Evolutionary conservation across 495 filamentous ascomycete species (phyloP), one percentile per base, ranked within the genome.

Genomic region (Lophium mytilinum): DNA sequence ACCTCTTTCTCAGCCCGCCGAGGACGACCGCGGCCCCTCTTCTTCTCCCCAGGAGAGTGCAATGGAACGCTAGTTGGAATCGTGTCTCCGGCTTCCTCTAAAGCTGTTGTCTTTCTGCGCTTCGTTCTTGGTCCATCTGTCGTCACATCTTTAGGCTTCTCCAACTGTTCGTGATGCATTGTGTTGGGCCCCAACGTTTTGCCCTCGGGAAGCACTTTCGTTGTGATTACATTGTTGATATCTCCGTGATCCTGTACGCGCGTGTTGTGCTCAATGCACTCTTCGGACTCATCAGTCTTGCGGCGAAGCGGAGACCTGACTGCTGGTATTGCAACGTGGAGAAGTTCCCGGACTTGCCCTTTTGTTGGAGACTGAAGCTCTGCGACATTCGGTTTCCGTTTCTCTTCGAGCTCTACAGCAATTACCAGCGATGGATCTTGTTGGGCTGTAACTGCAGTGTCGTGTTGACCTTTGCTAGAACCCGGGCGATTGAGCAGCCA

Each of bases 21-120:
- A 34, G 58, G 62, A 6, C 62, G 62, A 12, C 62, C 58, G 37
- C 62, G 62, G 21, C 62, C 62, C 50, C 57, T 47, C 43, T 61
- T 65, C 45, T 65, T 57, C 21, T 55, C 18, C 9, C 54, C 43
- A 9, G 52, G 6, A 19, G 45, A 9, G 15, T n/a, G 37, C 36
- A 21, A 9, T 54, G 42, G 11, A 9, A 6, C 33, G 34, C n/a
- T 14, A 48, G 11, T 9, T 41, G 19, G 0, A 24, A 24, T 52
- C 17, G 24, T 30, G 24, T 52, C 15, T 6, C 4, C 9, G 1
- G 33, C 6, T 3, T 17, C 49, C 33, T 37, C 34, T 19, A 52
- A 37, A 11, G 11, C 30, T 11, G 39, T 52, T 7, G 54, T 65
- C 51, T 61, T 65, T 37, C 55, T 50, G 7, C 58, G 58, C 46